Evolutionary conservation across 2,329 filamentous ascomycete species (phyloP).

Genomic region (Fusarium subglutinans): DNA sequence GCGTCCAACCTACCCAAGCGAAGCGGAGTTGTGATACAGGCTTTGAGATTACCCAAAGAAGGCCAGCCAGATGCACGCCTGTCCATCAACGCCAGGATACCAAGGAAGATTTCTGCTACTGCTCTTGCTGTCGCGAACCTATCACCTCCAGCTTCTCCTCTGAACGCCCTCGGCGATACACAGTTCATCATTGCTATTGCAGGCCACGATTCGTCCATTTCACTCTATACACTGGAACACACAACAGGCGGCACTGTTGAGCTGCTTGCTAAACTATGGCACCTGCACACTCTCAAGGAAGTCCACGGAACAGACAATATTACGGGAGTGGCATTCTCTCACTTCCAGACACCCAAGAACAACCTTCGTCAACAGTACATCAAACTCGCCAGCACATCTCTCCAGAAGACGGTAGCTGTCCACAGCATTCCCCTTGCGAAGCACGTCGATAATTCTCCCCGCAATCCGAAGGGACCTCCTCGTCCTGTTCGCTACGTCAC

Average conservation of each 20-base stretch:
- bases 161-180: conserved; percentile 65
- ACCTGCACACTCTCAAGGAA: conserved; percentile 61
- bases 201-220: conserved; percentile 81
- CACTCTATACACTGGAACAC: conserved; percentile 81
- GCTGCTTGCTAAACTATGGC: conserved; percentile 61
- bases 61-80: conserved; percentile 56
- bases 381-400: conserved; percentile 82
- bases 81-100: conserved; percentile 65
- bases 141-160: conserved; percentile 61
- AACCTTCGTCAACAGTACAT: conserved; percentile 55
- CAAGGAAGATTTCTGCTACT: conserved; percentile 75
- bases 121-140: conserved; percentile 81
- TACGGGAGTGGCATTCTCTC: conserved; percentile 67
- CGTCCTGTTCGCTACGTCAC: conserved; percentile 76
- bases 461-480: conserved; percentile 52
- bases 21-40: conserved; percentile 65
- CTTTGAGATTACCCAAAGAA: conserved; percentile 60
- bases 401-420: conserved; percentile 81
- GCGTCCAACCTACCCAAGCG: conserved; percentile 68
- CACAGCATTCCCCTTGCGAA: conserved; percentile 78
- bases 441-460: conserved; percentile 49
- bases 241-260: conserved; percentile 56
- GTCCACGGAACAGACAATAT: conserved; percentile 66
- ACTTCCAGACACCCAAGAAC: conserved; percentile 63
- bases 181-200: conserved; percentile 86